Percentiles rank a stretch among this genome's conserved stretches.
Conservation (phyloP, 1,139 yeast species). For the Debaryomyces fabryi region DNA sequence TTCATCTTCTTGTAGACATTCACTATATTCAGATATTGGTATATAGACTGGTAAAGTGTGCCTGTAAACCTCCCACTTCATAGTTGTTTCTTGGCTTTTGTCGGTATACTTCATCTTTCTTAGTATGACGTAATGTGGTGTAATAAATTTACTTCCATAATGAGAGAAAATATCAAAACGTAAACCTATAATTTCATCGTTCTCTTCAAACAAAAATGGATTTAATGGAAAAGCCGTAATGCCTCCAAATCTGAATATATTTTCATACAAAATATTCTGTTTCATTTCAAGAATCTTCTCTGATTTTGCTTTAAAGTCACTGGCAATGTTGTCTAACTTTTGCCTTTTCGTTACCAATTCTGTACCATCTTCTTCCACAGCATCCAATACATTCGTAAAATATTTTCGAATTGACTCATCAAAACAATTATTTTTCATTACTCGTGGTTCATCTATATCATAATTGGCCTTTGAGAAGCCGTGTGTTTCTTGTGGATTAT, state of each 20-base stretch:
- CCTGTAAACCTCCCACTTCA: conserved; percentile 35
- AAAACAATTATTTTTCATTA: conserved; percentile 31
- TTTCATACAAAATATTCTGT: conserved; percentile 41
- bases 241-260: conserved; percentile 41
- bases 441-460: conserved; percentile 13
- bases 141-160: conserved; percentile 20
- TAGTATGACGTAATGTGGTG: conserved; percentile 45
- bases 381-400: conserved; percentile 17
- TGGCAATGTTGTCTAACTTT: background rate
- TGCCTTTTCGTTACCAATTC: background rate
- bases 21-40: conserved; percentile 19
- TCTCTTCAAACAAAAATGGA: conserved; percentile 23
- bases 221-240: conserved; percentile 47
- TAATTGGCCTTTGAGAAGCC: background rate
- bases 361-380: background rate
- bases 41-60: conserved; percentile 42
- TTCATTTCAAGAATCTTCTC: conserved; percentile 23
- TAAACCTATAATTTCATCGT: conserved; percentile 35
- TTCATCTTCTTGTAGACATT: conserved; percentile 7
- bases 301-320: conserved; percentile 8
- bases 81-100: conserved; percentile 13
- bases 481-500: conserved; percentile 9
- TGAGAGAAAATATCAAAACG: conserved; percentile 40
- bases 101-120: conserved; percentile 18
- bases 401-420: conserved; percentile 32